phyloP scores from a whole-genome alignment of 1,139 yeast species.

The Dujonia santamariae region DNA sequence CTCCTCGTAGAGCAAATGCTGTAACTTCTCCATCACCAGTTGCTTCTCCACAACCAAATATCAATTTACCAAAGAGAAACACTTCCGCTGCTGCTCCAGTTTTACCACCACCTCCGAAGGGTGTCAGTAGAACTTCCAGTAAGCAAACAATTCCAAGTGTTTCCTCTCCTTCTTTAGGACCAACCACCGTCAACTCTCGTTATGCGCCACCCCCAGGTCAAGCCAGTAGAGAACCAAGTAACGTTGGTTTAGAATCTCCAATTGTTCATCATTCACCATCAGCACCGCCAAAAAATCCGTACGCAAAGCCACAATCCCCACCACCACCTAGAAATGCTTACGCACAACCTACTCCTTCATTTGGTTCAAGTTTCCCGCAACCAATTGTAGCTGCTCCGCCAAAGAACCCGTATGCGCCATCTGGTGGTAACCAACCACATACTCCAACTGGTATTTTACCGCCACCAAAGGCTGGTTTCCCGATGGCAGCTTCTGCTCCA shows the following conservation, averaged over 20 bases:
- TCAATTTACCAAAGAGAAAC: constrained; percentile 14
- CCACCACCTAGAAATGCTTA: constrained; percentile 18
- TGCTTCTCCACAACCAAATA: constrained; percentile 23
- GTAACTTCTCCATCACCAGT: constrained; percentile 22
- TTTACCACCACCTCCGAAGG: constrained; percentile 37
- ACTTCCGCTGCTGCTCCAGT: constrained; percentile 11
- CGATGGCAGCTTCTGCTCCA: constrained; percentile 17
- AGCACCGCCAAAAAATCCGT: constrained; percentile 29
- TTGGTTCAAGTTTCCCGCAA: constrained; percentile 2
- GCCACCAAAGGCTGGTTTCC: constrained; percentile 10
- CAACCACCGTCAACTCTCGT: constrained; percentile 23
- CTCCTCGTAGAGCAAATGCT: constrained; percentile 48
- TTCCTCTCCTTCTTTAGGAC: constrained; percentile 4
- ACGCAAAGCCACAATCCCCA: constrained; percentile 26
- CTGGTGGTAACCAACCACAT: constrained; percentile 2
- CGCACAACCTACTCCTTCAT: constrained; percentile 19
- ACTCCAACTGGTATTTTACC: constrained; percentile 14
- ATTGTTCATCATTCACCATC: too few species aligned
- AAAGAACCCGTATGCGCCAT: constrained; percentile 42
- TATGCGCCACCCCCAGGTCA: constrained; percentile 40
- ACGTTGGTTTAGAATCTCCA: constrained; percentile 11
- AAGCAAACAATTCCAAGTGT: constrained; percentile 18
- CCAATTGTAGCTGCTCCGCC: constrained; percentile 18
- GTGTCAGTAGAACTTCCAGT: constrained; percentile 28
- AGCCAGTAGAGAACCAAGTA: constrained; percentile 6